Conservation (phyloP, 176 grass and related monocot genomes). For the Urochloa ruziziensis region DNA sequence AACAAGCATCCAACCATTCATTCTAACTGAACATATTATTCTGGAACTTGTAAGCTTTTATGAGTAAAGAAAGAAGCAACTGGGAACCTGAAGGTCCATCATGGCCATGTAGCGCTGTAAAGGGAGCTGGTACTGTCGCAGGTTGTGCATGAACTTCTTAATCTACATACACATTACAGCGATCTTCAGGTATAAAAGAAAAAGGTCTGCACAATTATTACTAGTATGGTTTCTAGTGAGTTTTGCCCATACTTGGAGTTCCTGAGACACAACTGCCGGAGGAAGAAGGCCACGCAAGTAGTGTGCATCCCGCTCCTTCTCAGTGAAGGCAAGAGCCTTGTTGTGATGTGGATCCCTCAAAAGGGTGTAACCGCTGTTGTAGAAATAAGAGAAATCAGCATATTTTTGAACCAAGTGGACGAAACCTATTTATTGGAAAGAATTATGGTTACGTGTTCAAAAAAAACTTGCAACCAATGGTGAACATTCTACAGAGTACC, state of each 20-base stretch:
- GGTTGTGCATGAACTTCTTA: slow-evolving; percentile 81
- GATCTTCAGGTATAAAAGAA: not conserved
- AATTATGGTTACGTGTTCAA: too few species aligned
- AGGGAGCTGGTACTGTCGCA: slow-evolving; percentile 81
- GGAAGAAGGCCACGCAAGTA: slow-evolving; percentile 94
- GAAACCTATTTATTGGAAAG: not conserved
- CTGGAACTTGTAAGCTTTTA: not conserved
- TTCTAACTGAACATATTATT: not conserved
- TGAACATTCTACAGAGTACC: not conserved
- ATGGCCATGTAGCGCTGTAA: slow-evolving; percentile 92
- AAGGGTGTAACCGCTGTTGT: slow-evolving; percentile 74
- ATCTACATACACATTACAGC: slow-evolving; percentile 53
- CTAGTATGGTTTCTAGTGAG: not conserved
- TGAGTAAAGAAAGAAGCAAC: not conserved
- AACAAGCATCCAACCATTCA: not conserved
- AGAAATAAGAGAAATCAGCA: slow-evolving; percentile 35
- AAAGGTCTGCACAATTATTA: not conserved
- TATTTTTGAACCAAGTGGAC: not conserved
- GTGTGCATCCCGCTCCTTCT: slow-evolving; percentile 87
- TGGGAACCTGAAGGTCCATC: slow-evolving; percentile 95
- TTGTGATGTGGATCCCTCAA: slow-evolving; percentile 96
- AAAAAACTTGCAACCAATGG: not conserved
- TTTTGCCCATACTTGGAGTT: slow-evolving; percentile 59
- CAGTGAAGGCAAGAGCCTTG: slow-evolving; percentile 79
- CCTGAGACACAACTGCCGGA: slow-evolving; percentile 71